Evolutionary conservation across 352 stramenopile species (phyloP).

Genomic region (Peronosclerospora sorghi): DNA sequence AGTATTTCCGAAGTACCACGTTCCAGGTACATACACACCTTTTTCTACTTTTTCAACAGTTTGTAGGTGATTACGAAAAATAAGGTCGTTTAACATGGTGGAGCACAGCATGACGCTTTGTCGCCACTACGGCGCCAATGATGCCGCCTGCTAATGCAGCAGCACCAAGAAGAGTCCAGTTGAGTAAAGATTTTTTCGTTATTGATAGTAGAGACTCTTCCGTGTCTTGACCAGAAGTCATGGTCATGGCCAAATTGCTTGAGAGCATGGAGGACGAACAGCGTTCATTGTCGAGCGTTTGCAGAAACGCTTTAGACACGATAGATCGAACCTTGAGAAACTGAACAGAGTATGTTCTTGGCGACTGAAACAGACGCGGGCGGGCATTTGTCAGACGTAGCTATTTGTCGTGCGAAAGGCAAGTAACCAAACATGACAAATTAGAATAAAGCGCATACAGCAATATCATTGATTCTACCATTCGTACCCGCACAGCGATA

Average conservation of each 20-base stretch:
- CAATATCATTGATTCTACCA: background rate
- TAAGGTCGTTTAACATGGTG: conserved; percentile 6
- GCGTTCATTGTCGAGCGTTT: conserved; percentile 11
- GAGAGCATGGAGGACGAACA: conserved; percentile 9
- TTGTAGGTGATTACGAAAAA: conserved; percentile 1
- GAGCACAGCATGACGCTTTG: conserved; percentile 9
- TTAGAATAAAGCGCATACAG: background rate
- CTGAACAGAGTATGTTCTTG: conserved; percentile 12
- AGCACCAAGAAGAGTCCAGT: conserved; percentile 22
- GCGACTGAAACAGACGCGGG: conserved; percentile 13
- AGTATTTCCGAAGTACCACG: too few relatives aligned
- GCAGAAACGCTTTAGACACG: conserved; percentile 17
- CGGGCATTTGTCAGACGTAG: conserved; percentile 13
- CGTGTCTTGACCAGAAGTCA: conserved; percentile 4
- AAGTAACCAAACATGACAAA: too few relatives aligned
- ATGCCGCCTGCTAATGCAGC: conserved; percentile 22
- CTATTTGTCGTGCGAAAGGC: conserved; percentile 1
- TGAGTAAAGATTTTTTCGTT: background rate
- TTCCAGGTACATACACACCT: too few relatives aligned
- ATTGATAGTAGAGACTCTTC: conserved; percentile 4
- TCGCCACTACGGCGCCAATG: conserved; percentile 13
- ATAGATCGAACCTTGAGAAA: conserved; percentile 13
- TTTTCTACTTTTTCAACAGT: too few relatives aligned
- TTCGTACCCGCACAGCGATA: conserved; percentile 35
- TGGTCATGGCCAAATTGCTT: conserved; percentile 5